Evolutionary conservation across 176 grass and related monocot species (phyloP), one percentile per base, ranked within the genome.

Genomic region (Tuctoria greenei): DNA sequence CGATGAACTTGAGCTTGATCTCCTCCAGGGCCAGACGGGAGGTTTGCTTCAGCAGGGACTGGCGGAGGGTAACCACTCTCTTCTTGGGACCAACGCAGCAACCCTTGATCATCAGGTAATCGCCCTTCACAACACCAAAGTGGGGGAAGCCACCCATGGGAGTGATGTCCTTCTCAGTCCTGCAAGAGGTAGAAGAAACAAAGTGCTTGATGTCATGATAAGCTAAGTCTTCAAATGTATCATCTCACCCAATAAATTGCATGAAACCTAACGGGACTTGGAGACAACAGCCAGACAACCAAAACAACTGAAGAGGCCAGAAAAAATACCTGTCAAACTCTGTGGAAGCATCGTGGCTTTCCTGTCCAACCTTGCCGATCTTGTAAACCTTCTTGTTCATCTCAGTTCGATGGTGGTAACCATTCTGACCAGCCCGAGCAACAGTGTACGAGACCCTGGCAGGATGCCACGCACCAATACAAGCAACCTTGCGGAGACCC

Each of bases 61-160:
- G 95, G 54, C 95, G 95, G 10, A 97, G 91, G 52, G 95, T 97
- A 2, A 97, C 86, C 3, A 97, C 95, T 6, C 95, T 89, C 84
- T 97, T 97, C 91, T 97, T 97, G 1, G 95, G 95, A 1, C 95
- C 95, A 0, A 97, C 91, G 2, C 86, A 92, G 79, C 95, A 93
- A 21, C 95, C 95, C 86, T 93, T 98, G 72, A 98, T 98, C 88
- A 98, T 89, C 45, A 98, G 50, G 80, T 98, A 98, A 31, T 98
- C 91, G 1, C 77, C 88, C 82, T 98, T 98, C 47, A 98, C 95
- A 0, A 92, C 61, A 84, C 95, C 95, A 20, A 94, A 94, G 84
- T 98, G 95, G 2, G 91, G 95, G 84, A 98, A 98, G 23, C 95
- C 95, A 62, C 95, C 95, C 88, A 98, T 98, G 18, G 95, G 95